These are phyloP conservation scores for Metschnikowia reukaufii DNA, from an alignment of 805 yeast genomes.

Conservation along the genomic window DNA sequence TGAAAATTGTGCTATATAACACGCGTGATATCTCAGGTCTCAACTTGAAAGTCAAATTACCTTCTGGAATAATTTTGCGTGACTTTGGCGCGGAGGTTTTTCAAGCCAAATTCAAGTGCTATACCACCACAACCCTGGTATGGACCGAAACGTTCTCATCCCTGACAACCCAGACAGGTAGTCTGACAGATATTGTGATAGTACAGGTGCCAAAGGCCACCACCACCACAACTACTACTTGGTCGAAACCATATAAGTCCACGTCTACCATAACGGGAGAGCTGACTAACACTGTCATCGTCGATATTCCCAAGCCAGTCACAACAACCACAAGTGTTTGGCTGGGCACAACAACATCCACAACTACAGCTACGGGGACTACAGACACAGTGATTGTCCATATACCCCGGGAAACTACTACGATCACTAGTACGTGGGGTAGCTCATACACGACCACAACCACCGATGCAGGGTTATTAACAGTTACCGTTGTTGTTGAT, in stretches of 20 bases:
- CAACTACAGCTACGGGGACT: background rate
- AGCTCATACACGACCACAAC: too few species aligned
- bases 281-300: slow-evolving; percentile 3
- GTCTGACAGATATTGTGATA: slow-evolving; percentile 13
- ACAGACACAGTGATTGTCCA: slow-evolving; percentile 19
- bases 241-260: background rate
- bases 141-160: slow-evolving; percentile 9
- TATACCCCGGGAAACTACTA: slow-evolving; percentile 18
- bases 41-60: slow-evolving; percentile 1
- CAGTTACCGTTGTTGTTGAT: slow-evolving; percentile 9
- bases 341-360: background rate
- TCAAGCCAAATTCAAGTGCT: slow-evolving; percentile 10
- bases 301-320: slow-evolving; percentile 12
- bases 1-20: slow-evolving; percentile 17
- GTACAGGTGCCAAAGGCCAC: slow-evolving; percentile 14
- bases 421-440: slow-evolving; percentile 18
- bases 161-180: slow-evolving; percentile 6
- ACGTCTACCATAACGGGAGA: slow-evolving; percentile 1
- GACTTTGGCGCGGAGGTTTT: slow-evolving; percentile 9
- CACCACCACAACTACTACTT: slow-evolving; percentile 13
- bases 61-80: slow-evolving; percentile 1
- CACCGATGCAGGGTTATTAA: background rate
- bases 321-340: slow-evolving; percentile 2
- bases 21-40: slow-evolving; percentile 14
- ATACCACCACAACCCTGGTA: slow-evolving; percentile 2